Percentiles rank a stretch among this genome's conserved stretches.
Conservation (phyloP, 208 protist species). For the Acanthamoeba culbertsoni region DNA sequence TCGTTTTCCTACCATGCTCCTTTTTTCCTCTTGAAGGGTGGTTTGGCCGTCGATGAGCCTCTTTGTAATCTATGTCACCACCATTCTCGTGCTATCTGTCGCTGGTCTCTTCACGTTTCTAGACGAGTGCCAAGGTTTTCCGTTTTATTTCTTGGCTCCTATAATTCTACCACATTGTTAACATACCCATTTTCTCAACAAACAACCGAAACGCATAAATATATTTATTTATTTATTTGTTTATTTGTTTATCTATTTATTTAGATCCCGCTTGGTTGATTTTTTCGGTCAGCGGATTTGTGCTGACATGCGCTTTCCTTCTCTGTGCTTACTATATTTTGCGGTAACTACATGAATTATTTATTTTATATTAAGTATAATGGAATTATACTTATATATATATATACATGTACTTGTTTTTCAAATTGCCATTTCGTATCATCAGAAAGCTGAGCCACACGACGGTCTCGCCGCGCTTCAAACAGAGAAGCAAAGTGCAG, state of each 20-base stretch:
- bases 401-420: no score
- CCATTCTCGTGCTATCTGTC: not conserved
- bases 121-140: conserved; percentile 34
- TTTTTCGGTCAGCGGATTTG: conserved; percentile 34
- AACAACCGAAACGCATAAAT: no score
- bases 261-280: conserved; percentile 13
- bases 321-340: conserved; percentile 18
- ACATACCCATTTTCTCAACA: not conserved
- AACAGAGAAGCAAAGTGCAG: conserved; percentile 24
- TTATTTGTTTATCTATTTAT: not conserved
- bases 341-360: not conserved
- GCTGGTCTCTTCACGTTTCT: not conserved
- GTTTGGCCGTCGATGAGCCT: not conserved
- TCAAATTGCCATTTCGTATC: not conserved
- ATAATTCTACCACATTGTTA: not conserved
- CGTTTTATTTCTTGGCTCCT: not conserved
- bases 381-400: no score
- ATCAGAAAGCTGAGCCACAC: conserved; percentile 9
- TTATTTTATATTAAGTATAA: not conserved
- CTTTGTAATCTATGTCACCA: not conserved
- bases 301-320: conserved; percentile 24
- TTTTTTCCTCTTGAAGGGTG: no score
- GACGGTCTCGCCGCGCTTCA: not conserved
- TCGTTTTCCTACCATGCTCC: no score
- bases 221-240: not conserved